These are phyloP conservation scores for Trametes meyenii DNA, from an alignment of 768 basidiomycete species.

Conservation along the genomic window DNA sequence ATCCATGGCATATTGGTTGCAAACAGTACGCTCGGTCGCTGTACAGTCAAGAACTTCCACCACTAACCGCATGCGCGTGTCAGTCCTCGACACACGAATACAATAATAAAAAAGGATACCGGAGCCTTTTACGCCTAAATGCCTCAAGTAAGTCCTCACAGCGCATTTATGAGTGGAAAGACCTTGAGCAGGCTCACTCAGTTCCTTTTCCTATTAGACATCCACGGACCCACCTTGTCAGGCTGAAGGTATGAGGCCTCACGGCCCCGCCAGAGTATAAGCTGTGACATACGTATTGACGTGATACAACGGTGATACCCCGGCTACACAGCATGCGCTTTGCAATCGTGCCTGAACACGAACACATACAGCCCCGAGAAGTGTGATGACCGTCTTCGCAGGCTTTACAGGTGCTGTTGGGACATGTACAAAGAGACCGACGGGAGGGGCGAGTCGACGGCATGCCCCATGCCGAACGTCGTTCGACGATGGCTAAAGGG, in stretches of 20 bases:
- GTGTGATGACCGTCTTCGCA: slow-evolving; percentile 54
- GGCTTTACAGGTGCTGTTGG: slow-evolving; percentile 65
- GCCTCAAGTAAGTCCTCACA: neutral
- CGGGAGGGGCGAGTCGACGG: slow-evolving; percentile 51
- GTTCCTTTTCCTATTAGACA: neutral
- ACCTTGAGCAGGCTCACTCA: neutral
- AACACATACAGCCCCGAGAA: slow-evolving; percentile 68
- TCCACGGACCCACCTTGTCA: slow-evolving; percentile 29
- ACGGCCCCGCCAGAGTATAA: no score
- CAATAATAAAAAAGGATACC: no score
- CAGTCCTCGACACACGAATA: no score
- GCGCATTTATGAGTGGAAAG: neutral
- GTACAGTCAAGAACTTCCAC: no score
- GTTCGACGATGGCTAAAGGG: slow-evolving; percentile 62
- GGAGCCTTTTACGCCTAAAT: no score
- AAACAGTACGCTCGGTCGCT: no score
- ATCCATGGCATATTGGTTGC: no score
- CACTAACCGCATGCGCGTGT: no score
- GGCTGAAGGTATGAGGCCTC: slow-evolving; percentile 28
- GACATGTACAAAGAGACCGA: slow-evolving; percentile 52
- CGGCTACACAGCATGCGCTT: slow-evolving; percentile 58
- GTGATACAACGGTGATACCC: no score
- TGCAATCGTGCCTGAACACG: slow-evolving; percentile 64
- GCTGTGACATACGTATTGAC: no score
- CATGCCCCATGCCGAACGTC: slow-evolving; percentile 59